Base-by-base conservation (phyloP, 2,329 filamentous ascomycete species). In the Venturia oleaginea region DNA sequence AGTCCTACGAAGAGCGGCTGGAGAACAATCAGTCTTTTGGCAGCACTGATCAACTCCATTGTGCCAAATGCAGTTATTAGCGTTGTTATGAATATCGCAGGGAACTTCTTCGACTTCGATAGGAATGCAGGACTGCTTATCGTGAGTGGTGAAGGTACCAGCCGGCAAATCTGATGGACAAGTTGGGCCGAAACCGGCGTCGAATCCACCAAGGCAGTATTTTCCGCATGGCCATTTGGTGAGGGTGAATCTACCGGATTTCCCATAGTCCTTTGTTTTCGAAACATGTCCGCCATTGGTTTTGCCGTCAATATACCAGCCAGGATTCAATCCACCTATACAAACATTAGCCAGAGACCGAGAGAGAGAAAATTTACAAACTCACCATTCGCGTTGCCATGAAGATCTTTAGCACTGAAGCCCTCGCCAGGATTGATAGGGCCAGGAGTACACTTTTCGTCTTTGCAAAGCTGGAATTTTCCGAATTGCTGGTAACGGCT, bases 171-270 rank as follows among this genome's bases (percentile, higher is more conserved):
- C 60, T 22, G 34, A 43, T 0, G 60, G 60, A n/a, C 60, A 62
- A 7, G 60, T 62, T 6, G 60, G 60, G 17, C 60, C 51, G 19
- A 57, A 42, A 8, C 60, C 60, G 7, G 32, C 43, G 11, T 62
- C 24, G n/a, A 51, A 37, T 0, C 60, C 60, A 17, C 38, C 60
- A 3, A 62, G 43, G 43, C 60, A 62, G n/a, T 62, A 62, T 30
- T 62, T 62, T 2, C 60, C 60, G 30, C 60, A 62, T 19, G 60
- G 60, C 60, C 60, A 62, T 24, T 62, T 62, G 60, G 60, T 62
- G 5, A 62, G 38, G 11, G 60, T 62, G 22, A 62, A 62, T 32
- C 43, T 27, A 13, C 60, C 60, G 7, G 60, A 42, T 8, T 48
- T 43, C 8, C 1, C 30, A 11, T 37, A 62, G 42, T 62, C 60